These are phyloP conservation scores for Leccinum ponderosum DNA, from an alignment of 1,284 basidiomycete genomes.

Conservation along the genomic window DNA sequence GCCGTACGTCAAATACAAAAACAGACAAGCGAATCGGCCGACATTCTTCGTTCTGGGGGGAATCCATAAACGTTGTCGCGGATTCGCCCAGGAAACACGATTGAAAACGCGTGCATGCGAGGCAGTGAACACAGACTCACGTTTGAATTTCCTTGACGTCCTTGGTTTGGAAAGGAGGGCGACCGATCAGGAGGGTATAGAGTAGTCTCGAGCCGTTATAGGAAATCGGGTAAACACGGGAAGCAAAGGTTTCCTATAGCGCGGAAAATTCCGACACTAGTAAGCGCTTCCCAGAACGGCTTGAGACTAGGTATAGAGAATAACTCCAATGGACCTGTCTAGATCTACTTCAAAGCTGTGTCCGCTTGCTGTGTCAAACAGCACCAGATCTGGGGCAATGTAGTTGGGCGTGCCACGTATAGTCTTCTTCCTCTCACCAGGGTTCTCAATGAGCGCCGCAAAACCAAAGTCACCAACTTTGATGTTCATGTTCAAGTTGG, in stretches of 20 bases:
- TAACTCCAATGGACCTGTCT: slow-evolving; percentile 97
- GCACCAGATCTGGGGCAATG: slow-evolving; percentile 65
- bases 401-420: slow-evolving; percentile 99
- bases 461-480: slow-evolving; percentile 98
- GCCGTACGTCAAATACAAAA: no score
- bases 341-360: slow-evolving; percentile 89
- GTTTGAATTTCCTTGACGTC: slow-evolving; percentile 96
- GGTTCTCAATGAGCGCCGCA: slow-evolving; percentile 94
- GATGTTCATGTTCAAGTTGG: slow-evolving; percentile 92
- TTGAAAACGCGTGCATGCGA: slow-evolving; percentile 9
- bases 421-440: slow-evolving; percentile 97
- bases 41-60: slow-evolving; percentile 76
- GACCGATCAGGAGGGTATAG: slow-evolving; percentile 92
- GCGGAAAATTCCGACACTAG: no score
- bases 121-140: slow-evolving; percentile 41
- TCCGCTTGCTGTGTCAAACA: slow-evolving; percentile 94
- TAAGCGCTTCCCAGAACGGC: no score
- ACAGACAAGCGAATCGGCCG: slow-evolving; percentile 52
- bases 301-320: no score
- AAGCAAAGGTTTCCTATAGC: no score
- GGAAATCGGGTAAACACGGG: no score
- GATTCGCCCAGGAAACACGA: slow-evolving; percentile 67
- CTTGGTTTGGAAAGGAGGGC: slow-evolving; percentile 97
- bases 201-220: slow-evolving; percentile 32
- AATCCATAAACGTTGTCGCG: slow-evolving; percentile 94